These are phyloP conservation scores for Erigeron canadensis DNA, from an alignment of 129 eudicot genomes.

Conservation along the genomic window DNA sequence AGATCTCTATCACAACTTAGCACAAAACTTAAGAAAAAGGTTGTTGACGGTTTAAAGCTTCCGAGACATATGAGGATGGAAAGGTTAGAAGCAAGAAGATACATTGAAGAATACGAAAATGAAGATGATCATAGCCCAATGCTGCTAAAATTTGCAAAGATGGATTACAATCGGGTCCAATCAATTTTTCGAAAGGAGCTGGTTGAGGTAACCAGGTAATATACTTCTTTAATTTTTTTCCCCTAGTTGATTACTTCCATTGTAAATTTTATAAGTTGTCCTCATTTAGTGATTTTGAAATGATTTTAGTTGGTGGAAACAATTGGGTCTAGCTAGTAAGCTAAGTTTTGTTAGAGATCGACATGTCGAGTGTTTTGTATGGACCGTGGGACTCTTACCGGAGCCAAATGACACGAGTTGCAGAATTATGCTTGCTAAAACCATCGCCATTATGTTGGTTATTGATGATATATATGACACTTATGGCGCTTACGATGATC, in stretches of 20 bases:
- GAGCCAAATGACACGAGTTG: constrained; percentile 35
- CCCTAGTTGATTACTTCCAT: no score
- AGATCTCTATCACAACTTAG: constrained; percentile 19
- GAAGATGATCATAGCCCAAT: constrained; percentile 29
- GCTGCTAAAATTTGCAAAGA: constrained; percentile 51
- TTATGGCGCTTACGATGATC: constrained; percentile 52
- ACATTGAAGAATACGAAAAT: constrained; percentile 40
- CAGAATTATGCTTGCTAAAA: constrained; percentile 47
- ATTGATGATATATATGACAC: constrained; percentile 62
- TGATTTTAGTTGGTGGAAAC: constrained; percentile 52
- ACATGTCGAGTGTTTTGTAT: constrained; percentile 47
- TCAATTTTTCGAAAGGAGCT: constrained; percentile 49
- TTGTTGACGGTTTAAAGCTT: constrained; percentile 37
- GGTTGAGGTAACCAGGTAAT: constrained; percentile 46
- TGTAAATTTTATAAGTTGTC: no score
- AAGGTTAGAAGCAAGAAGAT: constrained; percentile 55
- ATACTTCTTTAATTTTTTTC: neutral
- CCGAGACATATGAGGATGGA: constrained; percentile 59
- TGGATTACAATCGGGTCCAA: constrained; percentile 54
- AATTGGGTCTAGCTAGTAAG: constrained; percentile 42
- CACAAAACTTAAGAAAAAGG: constrained; percentile 15
- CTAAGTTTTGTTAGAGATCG: constrained; percentile 48
- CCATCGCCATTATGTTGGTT: constrained; percentile 41
- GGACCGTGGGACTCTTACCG: constrained; percentile 50
- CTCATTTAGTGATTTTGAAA: no score